Evolutionary conservation across 2,329 filamentous ascomycete genomes (phyloP), one percentile per base, ranked within the genome.

Genomic region (Diaporthe helianthi): DNA sequence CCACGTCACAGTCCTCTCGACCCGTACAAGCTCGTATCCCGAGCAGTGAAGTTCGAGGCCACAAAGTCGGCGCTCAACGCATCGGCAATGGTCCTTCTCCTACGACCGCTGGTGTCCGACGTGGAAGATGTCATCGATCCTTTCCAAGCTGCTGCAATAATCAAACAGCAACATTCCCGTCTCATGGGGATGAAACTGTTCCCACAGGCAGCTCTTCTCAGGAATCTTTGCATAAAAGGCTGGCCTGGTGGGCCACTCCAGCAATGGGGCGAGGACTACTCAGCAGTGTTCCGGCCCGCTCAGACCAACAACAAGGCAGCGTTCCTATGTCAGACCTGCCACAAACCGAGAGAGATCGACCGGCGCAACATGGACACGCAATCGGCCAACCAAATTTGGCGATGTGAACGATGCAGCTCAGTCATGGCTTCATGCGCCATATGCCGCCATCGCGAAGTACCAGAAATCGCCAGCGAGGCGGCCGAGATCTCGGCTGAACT

Each of bases 131-230:
- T 88, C 22, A 86, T 91, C 44, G 87, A 90, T 73, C 74, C 79
- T 13, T 79, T 86, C 70, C 87, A 87, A 72, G 87, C 87, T 2
- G 79, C 80, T 5, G 85, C 86, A 15, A 84, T 90, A 31, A 77
- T 91, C 1, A 82, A 85, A 10, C 87, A 90, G 70, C 87, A 90
- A 65, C 88, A 91, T 73, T 78, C 81, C 6, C 86, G 89, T 0
- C 84, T 91, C 1, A 87, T 85, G 81, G 80, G 80, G 64, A 87
- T 90, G 84, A 80, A 83, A 29, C 82, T 89, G 44, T 90, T 90
- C 73, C 81, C 86, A 26, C 87, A 90, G 74, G 88, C 89, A 0
- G 82, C 88, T 0, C 81, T 89, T 0, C 79, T 91, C 19, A 86
- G 89, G 2, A 90, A 91, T 61, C 77, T 90, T 10, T 89, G 86